Base-by-base conservation (phyloP, 2,329 filamentous ascomycete genomes). In the Aaosphaeria pasadenensis region DNA sequence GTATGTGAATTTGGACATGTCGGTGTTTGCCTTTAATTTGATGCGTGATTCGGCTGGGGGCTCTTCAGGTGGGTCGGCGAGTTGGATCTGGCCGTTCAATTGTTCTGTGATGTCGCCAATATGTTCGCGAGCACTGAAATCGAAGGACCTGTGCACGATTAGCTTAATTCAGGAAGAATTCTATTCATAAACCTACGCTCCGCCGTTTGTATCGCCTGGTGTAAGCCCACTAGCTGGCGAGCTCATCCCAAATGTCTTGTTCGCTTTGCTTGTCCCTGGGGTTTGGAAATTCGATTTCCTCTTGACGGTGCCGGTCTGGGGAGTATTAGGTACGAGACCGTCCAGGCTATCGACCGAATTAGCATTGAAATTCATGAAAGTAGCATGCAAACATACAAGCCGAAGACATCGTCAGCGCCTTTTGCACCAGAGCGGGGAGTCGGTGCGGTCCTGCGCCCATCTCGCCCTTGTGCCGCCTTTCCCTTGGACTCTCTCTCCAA, bases 1-100 rank as follows among this genome's bases (percentile, higher is more conserved):
- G 72, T 97, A 99, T 1, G 78, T 84, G 57, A 96, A 86, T 67
- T 96, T 96, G 67, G 91, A 91, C 62, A 90, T 81, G 66, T 97
- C 92, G 1, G 90, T 92, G 50, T 89, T 88, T 3, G 90, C 88
- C 5, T 86, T 91, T 17, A 96, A 79, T 65, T 88, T 91, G 67
- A 97, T 84, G 44, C 94, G 87, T 11, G 89, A 66, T 67, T 94
- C 88, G 7, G 83, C 67, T 55, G 84, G 89, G 1, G 87, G 86
- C 31, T 86, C 85, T 28, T 88, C 80, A 2, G 87, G 88, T 1
- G 86, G 76, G 42, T 89, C 84, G 30, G 87, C 77, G 1, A 84
- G 72, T 11, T 79, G 67, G 30, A 95, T 80, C 49, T 92, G 83
- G 39, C 81, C 77, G 70, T 96, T 96, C 52, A 99, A 79, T 30